These are phyloP conservation scores for Fusarium newnesense DNA, from an alignment of 2,329 filamentous ascomycete genomes.

Conservation along the genomic window DNA sequence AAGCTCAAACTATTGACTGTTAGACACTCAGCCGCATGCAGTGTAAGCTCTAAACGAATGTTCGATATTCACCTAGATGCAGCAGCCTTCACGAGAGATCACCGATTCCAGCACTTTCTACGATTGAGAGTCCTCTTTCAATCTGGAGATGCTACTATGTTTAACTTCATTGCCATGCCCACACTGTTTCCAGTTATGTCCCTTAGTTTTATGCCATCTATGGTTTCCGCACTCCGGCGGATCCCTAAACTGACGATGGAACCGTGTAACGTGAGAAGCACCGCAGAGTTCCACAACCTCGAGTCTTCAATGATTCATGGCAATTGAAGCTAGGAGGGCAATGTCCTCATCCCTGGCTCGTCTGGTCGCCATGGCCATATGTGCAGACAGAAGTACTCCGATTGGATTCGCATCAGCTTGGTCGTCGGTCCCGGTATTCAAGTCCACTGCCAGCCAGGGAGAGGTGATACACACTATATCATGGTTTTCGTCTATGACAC, in stretches of 20 bases:
- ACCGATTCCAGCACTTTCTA: neutral
- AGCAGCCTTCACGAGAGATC: neutral
- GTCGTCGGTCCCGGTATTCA: no score
- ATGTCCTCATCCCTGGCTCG: neutral
- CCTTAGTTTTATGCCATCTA: no score
- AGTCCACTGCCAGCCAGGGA: no score
- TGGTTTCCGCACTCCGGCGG: neutral
- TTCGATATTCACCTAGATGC: no score
- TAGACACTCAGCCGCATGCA: neutral
- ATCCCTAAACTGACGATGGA: neutral
- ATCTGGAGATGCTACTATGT: neutral
- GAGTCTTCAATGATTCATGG: neutral
- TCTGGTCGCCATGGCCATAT: no score
- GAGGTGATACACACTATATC: neutral
- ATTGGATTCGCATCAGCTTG: neutral
- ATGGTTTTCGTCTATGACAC: neutral
- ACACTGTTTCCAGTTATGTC: neutral
- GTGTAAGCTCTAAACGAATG: neutral
- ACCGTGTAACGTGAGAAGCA: neutral
- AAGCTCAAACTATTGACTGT: neutral
- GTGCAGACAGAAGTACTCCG: no score
- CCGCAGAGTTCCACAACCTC: neutral
- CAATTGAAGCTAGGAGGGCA: no score
- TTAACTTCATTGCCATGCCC: neutral
- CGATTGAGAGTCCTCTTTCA: neutral